Evolutionary conservation across 1,139 yeast genomes (phyloP), one percentile per base, ranked within the genome.

Genomic region (Pichia sp.): DNA sequence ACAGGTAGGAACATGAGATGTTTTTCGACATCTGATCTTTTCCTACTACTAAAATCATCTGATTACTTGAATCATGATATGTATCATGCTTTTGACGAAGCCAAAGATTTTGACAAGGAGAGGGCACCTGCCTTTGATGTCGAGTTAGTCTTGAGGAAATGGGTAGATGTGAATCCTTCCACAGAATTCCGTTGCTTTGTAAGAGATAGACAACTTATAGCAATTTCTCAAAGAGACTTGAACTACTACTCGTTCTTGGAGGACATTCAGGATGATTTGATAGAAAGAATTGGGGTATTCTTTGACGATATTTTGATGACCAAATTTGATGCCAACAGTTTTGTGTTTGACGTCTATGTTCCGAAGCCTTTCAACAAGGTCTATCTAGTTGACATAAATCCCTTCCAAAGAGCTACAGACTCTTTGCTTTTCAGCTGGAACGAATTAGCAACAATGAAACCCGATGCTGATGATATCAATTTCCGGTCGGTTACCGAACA

Each of bases 131-230:
- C 34, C 1, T 44, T 57, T 2, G 61, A 60, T 5, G 71, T 67
- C 43, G 94, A 85, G 49, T 62, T 91, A 29, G 81, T 88, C 5
- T 60, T 91, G 28, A 71, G 94, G 30, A 72, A 84, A 56, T 91
- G 96, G 97, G 66, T 72, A 29, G 68, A 64, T 5, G 62, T 88
- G 27, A 86, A 85, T 47, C 96, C 97, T 0, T 87, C 97, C 0
- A 62, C 86, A 45, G 98, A 91, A 57, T 91, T 91, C 53, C 66
- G 98, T 37, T 77, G 88, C 26, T 91, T 86, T 59, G 82, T 91
- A 6, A 67, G 69, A 39, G 70, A 77, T 39, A 62, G 77, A 3
- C 58, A 63, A 29, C 63, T 91, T 5, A 58, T 87, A 5, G 97
- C 85, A 1, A 72, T 82, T 4, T 70, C 88, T 1, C 98, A 91